These are phyloP conservation scores for Protomyces inouyei DNA, from an alignment of 1,139 yeast species.

Conservation along the genomic window DNA sequence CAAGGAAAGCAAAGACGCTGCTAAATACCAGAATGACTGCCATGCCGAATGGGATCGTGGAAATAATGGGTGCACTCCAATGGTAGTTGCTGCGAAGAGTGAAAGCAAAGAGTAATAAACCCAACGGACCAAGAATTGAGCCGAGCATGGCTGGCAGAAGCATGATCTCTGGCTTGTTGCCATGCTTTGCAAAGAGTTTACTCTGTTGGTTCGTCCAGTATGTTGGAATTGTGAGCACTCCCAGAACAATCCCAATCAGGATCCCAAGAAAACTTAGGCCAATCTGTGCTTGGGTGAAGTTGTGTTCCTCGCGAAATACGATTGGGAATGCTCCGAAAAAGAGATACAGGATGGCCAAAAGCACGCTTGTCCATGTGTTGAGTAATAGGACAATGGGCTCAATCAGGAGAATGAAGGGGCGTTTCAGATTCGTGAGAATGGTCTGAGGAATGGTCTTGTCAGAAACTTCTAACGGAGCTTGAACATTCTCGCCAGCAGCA, in stretches of 20 bases:
- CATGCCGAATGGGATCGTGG: constrained; percentile 79
- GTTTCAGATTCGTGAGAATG: constrained; percentile 42
- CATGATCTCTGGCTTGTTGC: constrained; percentile 49
- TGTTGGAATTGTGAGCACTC: constrained; percentile 33
- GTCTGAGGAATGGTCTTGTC: constrained; percentile 38
- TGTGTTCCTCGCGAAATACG: constrained; percentile 49
- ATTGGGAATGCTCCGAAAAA: constrained; percentile 63
- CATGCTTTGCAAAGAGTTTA: neutral
- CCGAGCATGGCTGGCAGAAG: constrained; percentile 48
- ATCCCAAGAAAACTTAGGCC: constrained; percentile 56
- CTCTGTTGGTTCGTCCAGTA: constrained; percentile 16
- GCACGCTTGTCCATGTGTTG: constrained; percentile 59
- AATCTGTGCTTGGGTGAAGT: constrained; percentile 41
- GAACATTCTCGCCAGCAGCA: constrained; percentile 56
- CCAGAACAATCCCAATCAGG: constrained; percentile 44
- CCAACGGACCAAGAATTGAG: constrained; percentile 51
- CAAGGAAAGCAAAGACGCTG: constrained; percentile 52
- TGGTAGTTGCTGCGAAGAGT: constrained; percentile 26
- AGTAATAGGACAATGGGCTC: constrained; percentile 62
- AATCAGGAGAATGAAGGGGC: constrained; percentile 55
- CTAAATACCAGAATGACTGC: constrained; percentile 67
- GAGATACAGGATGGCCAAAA: constrained; percentile 56
- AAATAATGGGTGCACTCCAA: constrained; percentile 60
- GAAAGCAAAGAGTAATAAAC: constrained; percentile 60
- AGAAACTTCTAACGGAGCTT: constrained; percentile 48